phyloP scores from a whole-genome alignment of 164 flowering plant species.

The Tetracentron sinense region DNA sequence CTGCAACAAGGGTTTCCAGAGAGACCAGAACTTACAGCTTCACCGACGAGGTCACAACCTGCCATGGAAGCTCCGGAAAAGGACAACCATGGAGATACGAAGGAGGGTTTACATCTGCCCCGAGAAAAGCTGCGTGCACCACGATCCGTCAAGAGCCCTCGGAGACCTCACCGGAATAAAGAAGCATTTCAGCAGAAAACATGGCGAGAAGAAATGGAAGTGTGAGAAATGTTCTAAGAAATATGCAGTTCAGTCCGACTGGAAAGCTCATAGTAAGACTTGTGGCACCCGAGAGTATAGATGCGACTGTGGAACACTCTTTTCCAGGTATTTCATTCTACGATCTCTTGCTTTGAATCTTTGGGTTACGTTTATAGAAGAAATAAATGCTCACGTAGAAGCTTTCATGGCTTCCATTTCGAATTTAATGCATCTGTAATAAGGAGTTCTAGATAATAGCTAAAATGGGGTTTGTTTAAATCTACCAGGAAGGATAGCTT shows the following conservation, averaged over 20 bases:
- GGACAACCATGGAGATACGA: slow-evolving; percentile 43
- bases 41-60: slow-evolving; percentile 66
- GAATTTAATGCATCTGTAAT: slow-evolving; percentile 16
- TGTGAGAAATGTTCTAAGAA: slow-evolving; percentile 76
- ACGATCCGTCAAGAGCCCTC: slow-evolving; percentile 65
- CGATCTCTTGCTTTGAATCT: neutral
- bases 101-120: slow-evolving; percentile 79
- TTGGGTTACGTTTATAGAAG: slow-evolving; percentile 10
- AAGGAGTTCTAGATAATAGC: neutral
- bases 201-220: slow-evolving; percentile 86
- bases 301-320: slow-evolving; percentile 79
- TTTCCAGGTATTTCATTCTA: slow-evolving; percentile 49
- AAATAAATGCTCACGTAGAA: slow-evolving; percentile 20
- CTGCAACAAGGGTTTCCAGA: slow-evolving; percentile 80
- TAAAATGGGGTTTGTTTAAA: neutral
- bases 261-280: slow-evolving; percentile 80
- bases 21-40: slow-evolving; percentile 73
- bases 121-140: slow-evolving; percentile 66
- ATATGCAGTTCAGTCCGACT: slow-evolving; percentile 78
- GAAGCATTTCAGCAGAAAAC: slow-evolving; percentile 74
- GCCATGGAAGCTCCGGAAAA: slow-evolving; percentile 65
- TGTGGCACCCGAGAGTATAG: slow-evolving; percentile 72
- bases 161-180: slow-evolving; percentile 80
- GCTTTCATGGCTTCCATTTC: neutral
- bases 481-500: slow-evolving; percentile 72